Conservation (phyloP, 345 rosid genomes). For the Balakata baccata region DNA sequence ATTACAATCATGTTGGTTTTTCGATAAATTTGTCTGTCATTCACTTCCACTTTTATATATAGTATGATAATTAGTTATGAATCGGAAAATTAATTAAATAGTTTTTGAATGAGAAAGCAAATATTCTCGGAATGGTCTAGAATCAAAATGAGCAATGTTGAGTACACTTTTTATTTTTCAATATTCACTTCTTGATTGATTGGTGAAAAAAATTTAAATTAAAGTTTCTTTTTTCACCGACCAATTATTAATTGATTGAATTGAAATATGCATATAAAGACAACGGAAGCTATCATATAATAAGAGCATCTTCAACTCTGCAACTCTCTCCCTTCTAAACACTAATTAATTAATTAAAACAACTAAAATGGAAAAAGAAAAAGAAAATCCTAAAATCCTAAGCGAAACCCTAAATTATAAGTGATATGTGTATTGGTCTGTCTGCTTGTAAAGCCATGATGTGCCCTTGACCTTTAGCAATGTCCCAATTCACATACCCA, state of each 20-base stretch:
- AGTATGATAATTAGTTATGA: too few species aligned
- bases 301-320: not conserved
- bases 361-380: not conserved
- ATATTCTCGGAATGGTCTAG: slow-evolving; percentile 25
- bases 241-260: too few species aligned
- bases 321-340: too few species aligned
- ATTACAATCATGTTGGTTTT: too few species aligned
- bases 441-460: slow-evolving; percentile 35
- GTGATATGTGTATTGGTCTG: slow-evolving; percentile 21
- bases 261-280: slow-evolving; percentile 8
- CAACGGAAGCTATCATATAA: slow-evolving; percentile 21
- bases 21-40: slow-evolving; percentile 19
- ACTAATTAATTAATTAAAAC: not conserved
- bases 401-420: slow-evolving; percentile 3
- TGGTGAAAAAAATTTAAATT: too few species aligned
- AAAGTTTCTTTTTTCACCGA: too few species aligned
- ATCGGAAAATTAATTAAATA: not conserved
- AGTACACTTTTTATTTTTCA: too few species aligned
- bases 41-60: too few species aligned
- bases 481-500: slow-evolving; percentile 42
- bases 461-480: slow-evolving; percentile 43
- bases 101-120: slow-evolving; percentile 17
- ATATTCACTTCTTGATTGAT: too few species aligned
- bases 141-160: too few species aligned
- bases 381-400: not conserved